Percentiles rank a stretch among this genome's conserved stretches.
phyloP scores from a whole-genome alignment of 1,284 basidiomycete species.

The Boletus calvinii region DNA sequence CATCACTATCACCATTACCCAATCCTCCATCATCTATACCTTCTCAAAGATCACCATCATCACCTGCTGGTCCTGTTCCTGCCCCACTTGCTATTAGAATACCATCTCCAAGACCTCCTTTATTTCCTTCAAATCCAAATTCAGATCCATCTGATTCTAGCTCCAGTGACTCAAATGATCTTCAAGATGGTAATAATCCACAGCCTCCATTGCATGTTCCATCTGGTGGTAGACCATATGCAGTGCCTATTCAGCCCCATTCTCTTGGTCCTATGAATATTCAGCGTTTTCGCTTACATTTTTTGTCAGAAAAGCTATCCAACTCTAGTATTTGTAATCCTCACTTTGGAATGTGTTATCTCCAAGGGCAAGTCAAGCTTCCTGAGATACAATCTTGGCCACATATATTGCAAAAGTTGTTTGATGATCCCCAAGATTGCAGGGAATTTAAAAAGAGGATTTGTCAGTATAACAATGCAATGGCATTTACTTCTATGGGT shows the following conservation, averaged over 20 bases:
- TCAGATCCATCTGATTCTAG: too few species aligned
- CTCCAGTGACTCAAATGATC: too few species aligned
- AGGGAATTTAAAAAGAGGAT: slow-evolving; percentile 30
- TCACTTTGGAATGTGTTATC: slow-evolving; percentile 30
- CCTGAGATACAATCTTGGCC: slow-evolving; percentile 21
- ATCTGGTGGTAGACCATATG: slow-evolving; percentile 7
- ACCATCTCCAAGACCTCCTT: too few species aligned
- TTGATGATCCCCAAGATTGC: slow-evolving; percentile 12
- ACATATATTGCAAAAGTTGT: slow-evolving; percentile 17
- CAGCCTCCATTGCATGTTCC: background rate
- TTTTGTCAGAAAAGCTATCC: slow-evolving; percentile 12
- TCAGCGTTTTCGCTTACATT: slow-evolving; percentile 22
- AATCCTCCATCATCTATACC: too few species aligned
- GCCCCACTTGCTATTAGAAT: too few species aligned
- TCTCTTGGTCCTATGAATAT: slow-evolving; percentile 21
- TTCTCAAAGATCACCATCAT: too few species aligned
- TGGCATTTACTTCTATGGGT: slow-evolving; percentile 42
- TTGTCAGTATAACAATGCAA: slow-evolving; percentile 38
- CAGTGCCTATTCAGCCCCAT: background rate
- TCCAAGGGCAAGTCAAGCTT: slow-evolving; percentile 28
- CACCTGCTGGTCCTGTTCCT: too few species aligned
- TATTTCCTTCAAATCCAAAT: too few species aligned
- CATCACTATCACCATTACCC: too few species aligned
- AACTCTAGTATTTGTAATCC: slow-evolving; percentile 2
- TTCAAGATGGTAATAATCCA: too few species aligned